phyloP scores from a whole-genome alignment of 2,329 filamentous ascomycete species.

The Arthroderma uncinatum region DNA sequence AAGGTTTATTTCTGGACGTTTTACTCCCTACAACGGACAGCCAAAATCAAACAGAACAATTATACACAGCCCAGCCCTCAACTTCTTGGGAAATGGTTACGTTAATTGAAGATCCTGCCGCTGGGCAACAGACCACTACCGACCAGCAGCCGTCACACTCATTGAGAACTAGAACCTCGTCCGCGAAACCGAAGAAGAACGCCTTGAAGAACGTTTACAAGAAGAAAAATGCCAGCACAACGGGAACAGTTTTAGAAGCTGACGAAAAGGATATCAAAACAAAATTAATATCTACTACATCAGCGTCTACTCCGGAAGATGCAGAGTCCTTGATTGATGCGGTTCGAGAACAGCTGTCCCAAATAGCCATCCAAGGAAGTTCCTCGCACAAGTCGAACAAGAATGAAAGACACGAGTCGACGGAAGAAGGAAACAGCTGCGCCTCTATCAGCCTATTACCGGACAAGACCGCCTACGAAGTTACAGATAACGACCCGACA shows the following conservation, averaged over 20 bases:
- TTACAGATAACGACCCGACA: background rate
- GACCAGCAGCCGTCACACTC: background rate
- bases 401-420: background rate
- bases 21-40: too few species aligned
- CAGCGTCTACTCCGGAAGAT: background rate
- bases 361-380: background rate
- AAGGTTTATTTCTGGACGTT: slow-evolving; percentile 5
- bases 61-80: background rate
- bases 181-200: background rate
- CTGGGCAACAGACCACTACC: background rate
- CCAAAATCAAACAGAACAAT: too few species aligned
- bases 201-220: background rate
- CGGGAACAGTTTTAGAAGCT: background rate
- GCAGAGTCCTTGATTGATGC: background rate
- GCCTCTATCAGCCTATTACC: background rate
- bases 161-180: background rate
- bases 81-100: background rate
- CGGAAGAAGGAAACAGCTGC: too few species aligned
- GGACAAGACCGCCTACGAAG: background rate
- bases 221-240: background rate
- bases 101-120: background rate
- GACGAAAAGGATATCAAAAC: background rate
- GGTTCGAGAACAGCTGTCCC: background rate
- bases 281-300: background rate
- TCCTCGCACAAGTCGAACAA: background rate